These are phyloP conservation scores for Globisporangium okanoganense DNA, from an alignment of 352 stramenopile genomes.

Conservation along the genomic window DNA sequence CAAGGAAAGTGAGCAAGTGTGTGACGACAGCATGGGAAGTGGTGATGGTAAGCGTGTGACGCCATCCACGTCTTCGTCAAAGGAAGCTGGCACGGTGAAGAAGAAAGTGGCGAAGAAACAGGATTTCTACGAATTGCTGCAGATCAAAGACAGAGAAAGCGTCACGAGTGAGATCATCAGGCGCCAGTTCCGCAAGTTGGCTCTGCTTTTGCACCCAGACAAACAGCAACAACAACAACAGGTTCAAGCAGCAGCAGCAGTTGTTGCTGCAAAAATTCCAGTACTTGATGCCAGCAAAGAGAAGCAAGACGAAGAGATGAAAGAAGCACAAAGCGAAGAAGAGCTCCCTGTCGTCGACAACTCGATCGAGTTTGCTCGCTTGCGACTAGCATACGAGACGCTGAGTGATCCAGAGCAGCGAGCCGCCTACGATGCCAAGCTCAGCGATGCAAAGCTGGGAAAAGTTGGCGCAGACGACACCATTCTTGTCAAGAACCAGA, in stretches of 20 bases:
- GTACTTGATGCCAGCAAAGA: background rate
- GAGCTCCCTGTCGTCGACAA: constrained; percentile 4
- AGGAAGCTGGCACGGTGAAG: constrained; percentile 5
- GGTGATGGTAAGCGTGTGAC: background rate
- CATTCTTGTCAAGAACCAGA: constrained; percentile 50
- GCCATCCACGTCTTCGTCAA: background rate
- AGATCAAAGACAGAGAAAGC: constrained; percentile 21
- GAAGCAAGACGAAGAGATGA: constrained; percentile 5
- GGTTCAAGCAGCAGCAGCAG: background rate
- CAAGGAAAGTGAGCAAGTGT: too few species aligned
- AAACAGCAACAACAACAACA: constrained; percentile 40
- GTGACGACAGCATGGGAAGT: background rate
- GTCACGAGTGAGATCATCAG: constrained; percentile 49
- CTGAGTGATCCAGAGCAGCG: constrained; percentile 55
- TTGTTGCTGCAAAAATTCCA: too few species aligned
- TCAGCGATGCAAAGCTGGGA: constrained; percentile 17
- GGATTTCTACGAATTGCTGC: constrained; percentile 65
- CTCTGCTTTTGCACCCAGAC: constrained; percentile 65
- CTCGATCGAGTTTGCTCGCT: constrained; percentile 57
- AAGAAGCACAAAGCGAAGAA: constrained; percentile 7
- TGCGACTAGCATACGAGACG: constrained; percentile 71
- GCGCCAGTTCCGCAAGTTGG: constrained; percentile 63
- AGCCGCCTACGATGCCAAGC: constrained; percentile 52
- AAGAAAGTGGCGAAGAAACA: constrained; percentile 41
- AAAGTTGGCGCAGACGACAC: constrained; percentile 11